Percentiles rank a stretch among this genome's conserved stretches.
Evolutionary conservation across 2,329 filamentous ascomycete genomes (phyloP).

Genomic region (Fusarium pseudograminearum): DNA sequence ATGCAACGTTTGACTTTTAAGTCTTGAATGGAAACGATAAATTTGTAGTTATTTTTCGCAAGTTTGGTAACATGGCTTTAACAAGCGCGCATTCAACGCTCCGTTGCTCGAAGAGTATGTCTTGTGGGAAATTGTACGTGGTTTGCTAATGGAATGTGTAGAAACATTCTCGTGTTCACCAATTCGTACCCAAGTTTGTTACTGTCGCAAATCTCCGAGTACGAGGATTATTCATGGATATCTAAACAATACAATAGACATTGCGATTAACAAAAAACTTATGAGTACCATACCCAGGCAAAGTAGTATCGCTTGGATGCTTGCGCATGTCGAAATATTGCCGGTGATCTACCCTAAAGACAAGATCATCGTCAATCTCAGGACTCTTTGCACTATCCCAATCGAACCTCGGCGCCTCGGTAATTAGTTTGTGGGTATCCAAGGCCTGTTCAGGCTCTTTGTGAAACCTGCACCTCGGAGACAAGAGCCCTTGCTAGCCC

Average conservation of each 20-base stretch:
- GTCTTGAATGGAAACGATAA: accelerated
- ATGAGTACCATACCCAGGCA: not conserved
- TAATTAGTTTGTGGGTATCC: slow-evolving; percentile 2
- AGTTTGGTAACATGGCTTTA: not conserved
- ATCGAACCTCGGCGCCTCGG: slow-evolving; percentile 17
- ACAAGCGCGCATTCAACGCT: not conserved
- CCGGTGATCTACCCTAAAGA: slow-evolving; percentile 6
- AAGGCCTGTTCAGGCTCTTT: slow-evolving; percentile 20
- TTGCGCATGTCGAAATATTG: not conserved
- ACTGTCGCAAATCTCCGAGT: not conserved
- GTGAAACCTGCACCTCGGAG: not conserved
- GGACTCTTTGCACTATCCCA: slow-evolving; percentile 1
- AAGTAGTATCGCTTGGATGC: not conserved
- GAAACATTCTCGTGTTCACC: accelerated
- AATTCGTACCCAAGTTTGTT: too few species aligned
- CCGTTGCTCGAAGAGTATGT: accelerated
- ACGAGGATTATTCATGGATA: not conserved
- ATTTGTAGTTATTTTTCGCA: not conserved
- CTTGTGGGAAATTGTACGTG: not conserved
- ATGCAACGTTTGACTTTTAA: not conserved
- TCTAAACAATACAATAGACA: not conserved
- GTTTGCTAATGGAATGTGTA: not conserved
- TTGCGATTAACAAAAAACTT: accelerated
- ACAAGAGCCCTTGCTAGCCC: not conserved
- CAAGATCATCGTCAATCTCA: not conserved